Evolutionary conservation across 164 flowering plant species (phyloP).

Genomic region (Tetrastigma voinierianum): DNA sequence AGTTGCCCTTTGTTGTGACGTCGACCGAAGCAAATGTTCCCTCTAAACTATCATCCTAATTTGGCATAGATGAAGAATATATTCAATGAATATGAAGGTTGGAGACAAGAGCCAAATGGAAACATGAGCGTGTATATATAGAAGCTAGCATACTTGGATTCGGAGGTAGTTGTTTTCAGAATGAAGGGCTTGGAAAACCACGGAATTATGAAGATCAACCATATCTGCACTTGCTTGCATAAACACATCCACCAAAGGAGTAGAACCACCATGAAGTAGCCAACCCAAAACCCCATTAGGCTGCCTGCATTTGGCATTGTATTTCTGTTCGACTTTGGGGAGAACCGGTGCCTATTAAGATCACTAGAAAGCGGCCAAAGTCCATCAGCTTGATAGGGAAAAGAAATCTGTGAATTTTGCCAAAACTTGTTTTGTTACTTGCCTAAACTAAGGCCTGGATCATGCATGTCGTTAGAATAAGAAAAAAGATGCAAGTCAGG

Average conservation of each 20-base stretch:
- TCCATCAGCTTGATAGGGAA: constrained; percentile 5
- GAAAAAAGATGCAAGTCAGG: background rate
- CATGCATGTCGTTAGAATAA: background rate
- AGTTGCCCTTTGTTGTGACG: constrained; percentile 25
- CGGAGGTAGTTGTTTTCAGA: constrained; percentile 21
- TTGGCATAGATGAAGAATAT: too few species aligned
- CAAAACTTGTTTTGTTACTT: constrained; percentile 14
- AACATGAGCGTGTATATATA: too few species aligned
- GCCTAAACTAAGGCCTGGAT: constrained; percentile 21
- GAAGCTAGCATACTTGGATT: constrained; percentile 28
- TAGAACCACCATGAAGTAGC: constrained; percentile 5
- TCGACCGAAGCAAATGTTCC: constrained; percentile 26
- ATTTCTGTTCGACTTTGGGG: constrained; percentile 17
- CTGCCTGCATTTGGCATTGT: constrained; percentile 17
- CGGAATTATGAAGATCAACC: constrained; percentile 6
- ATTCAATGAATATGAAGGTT: too few species aligned
- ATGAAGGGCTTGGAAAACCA: constrained; percentile 24
- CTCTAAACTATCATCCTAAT: constrained; percentile 20
- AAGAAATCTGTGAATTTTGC: background rate
- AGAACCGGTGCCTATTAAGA: constrained; percentile 34
- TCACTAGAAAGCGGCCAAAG: constrained; percentile 17
- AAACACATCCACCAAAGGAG: too few species aligned
- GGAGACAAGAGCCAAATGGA: too few species aligned
- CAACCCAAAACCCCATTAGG: constrained; percentile 37
- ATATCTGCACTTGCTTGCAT: too few species aligned